phyloP scores from a whole-genome alignment of 2,329 filamentous ascomycete species.

The Colletotrichum lupini region DNA sequence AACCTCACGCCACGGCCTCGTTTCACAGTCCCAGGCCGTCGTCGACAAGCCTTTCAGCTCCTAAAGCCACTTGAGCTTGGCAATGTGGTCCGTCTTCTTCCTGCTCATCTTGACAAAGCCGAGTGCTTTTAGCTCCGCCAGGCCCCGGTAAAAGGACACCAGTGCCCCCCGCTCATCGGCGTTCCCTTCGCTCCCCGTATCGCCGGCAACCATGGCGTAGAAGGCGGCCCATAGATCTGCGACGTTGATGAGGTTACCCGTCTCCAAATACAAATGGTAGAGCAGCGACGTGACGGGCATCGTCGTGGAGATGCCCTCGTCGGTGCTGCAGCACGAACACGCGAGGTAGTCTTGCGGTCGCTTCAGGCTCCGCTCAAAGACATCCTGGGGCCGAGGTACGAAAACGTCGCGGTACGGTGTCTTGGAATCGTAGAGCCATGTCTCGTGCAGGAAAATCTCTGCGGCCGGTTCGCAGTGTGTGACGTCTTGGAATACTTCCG shows the following conservation, averaged over 20 bases:
- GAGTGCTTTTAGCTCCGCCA: constrained; percentile 86
- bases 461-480: constrained; percentile 51
- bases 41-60: constrained; percentile 29
- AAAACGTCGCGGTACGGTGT: constrained; percentile 80
- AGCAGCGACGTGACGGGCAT: constrained; percentile 78
- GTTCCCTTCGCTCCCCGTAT: constrained; percentile 50
- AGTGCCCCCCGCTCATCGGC: constrained; percentile 68
- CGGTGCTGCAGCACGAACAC: constrained; percentile 73
- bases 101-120: constrained; percentile 90
- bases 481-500: constrained; percentile 56
- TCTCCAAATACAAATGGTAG: constrained; percentile 84
- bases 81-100: constrained; percentile 92
- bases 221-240: constrained; percentile 86
- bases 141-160: constrained; percentile 83
- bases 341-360: constrained; percentile 82
- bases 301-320: constrained; percentile 65
- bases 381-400: constrained; percentile 75
- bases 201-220: constrained; percentile 66
- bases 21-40: constrained; percentile 19
- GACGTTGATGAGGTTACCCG: constrained; percentile 80
- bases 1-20: constrained; percentile 5
- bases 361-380: constrained; percentile 77
- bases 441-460: constrained; percentile 72
- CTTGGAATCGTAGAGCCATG: constrained; percentile 80
- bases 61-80: constrained; percentile 86